Percentiles rank a stretch among this genome's conserved stretches.
Conservation (phyloP, 129 eudicot genomes). For the Saussurea involucrata region DNA sequence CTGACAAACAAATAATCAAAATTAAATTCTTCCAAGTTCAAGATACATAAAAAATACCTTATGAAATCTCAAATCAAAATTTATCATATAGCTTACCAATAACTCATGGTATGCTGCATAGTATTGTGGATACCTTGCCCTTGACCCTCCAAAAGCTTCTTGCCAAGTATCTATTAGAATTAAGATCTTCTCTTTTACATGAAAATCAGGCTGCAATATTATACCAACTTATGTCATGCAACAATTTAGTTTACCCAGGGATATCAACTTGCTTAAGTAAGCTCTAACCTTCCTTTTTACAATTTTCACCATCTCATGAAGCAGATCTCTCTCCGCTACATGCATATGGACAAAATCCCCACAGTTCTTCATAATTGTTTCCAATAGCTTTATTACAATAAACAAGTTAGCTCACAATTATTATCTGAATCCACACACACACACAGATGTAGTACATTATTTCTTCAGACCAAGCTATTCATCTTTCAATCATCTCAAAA, state of each 20-base stretch:
- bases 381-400: constrained; percentile 54
- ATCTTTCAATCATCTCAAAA: constrained; percentile 11
- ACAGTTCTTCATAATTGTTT: constrained; percentile 83
- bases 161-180: constrained; percentile 90
- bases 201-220: constrained; percentile 68
- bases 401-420: neutral
- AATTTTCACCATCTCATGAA: constrained; percentile 89
- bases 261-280: neutral
- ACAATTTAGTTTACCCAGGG: constrained; percentile 1
- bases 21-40: neutral
- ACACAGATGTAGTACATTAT: neutral
- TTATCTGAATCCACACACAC: neutral
- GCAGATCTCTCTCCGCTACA: constrained; percentile 89
- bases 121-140: constrained; percentile 89
- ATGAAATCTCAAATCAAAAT: neutral
- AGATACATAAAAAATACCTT: neutral
- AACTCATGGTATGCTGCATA: constrained; percentile 87
- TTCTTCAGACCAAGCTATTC: neutral
- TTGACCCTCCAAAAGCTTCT: constrained; percentile 90
- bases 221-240: constrained; percentile 8
- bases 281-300: constrained; percentile 65
- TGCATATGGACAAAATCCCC: constrained; percentile 90
- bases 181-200: constrained; percentile 87
- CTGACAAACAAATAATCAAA: constrained; percentile 36
- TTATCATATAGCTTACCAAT: constrained; percentile 44